Percentiles rank a stretch among this genome's conserved stretches.
These are phyloP conservation scores for Thermoascus crustaceus DNA, from an alignment of 2,329 filamentous ascomycete species.

Conservation along the genomic window DNA sequence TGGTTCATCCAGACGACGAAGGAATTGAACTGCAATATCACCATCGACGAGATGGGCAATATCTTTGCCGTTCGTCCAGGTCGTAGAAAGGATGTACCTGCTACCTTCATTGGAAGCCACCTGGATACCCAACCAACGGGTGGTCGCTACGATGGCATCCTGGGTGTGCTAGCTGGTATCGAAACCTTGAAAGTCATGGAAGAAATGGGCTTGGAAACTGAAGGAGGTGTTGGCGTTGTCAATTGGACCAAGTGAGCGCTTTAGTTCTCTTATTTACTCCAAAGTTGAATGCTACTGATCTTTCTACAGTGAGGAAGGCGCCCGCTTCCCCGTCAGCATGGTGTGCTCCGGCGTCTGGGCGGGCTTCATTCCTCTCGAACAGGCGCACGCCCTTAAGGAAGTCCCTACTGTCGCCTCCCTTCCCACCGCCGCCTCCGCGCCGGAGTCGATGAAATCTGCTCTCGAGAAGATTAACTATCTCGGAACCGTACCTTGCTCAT, in stretches of 20 bases:
- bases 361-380: slow-evolving; percentile 54
- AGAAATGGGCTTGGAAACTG: slow-evolving; percentile 58
- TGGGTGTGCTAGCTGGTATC: slow-evolving; percentile 8
- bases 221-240: slow-evolving; percentile 60
- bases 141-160: slow-evolving; percentile 62
- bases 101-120: slow-evolving; percentile 64
- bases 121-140: slow-evolving; percentile 54
- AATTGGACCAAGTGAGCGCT: slow-evolving; percentile 40
- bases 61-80: slow-evolving; percentile 64
- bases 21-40: slow-evolving; percentile 57
- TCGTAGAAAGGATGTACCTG: slow-evolving; percentile 45
- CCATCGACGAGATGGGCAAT: slow-evolving; percentile 55
- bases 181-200: slow-evolving; percentile 38
- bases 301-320: slow-evolving; percentile 63
- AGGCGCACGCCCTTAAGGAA: slow-evolving; percentile 55
- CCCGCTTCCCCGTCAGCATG: slow-evolving; percentile 69
- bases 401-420: slow-evolving; percentile 43
- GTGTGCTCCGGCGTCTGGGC: slow-evolving; percentile 70
- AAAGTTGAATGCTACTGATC: not conserved
- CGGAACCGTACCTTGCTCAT: slow-evolving; percentile 49
- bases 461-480: slow-evolving; percentile 65
- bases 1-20: slow-evolving; percentile 64
- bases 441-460: slow-evolving; percentile 58
- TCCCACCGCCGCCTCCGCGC: slow-evolving; percentile 42
- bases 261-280: not conserved